Conservation (phyloP, 495 filamentous ascomycete genomes). For the Lasiosphaeria ovina region DNA sequence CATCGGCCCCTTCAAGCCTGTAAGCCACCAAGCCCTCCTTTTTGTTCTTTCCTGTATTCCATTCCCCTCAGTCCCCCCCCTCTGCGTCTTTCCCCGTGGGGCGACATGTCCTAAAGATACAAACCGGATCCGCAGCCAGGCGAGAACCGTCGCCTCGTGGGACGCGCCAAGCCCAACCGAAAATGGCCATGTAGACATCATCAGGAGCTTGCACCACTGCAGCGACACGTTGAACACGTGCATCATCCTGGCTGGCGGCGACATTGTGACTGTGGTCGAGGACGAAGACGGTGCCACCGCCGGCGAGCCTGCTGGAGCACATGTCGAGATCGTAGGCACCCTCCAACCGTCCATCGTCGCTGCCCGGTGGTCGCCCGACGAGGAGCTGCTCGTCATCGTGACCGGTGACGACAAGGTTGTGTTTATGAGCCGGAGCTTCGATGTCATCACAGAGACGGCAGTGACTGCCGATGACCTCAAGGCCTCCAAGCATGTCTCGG, state of each 20-base stretch:
- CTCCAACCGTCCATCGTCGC: slow-evolving; percentile 87
- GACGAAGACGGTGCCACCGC: slow-evolving; percentile 46
- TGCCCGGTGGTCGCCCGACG: slow-evolving; percentile 92
- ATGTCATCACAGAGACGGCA: slow-evolving; percentile 69
- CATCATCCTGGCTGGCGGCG: slow-evolving; percentile 83
- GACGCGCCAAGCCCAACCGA: slow-evolving; percentile 73
- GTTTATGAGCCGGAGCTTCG: slow-evolving; percentile 91
- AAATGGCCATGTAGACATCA: slow-evolving; percentile 64
- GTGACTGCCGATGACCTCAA: slow-evolving; percentile 76
- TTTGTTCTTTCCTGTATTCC: slow-evolving; percentile 6
- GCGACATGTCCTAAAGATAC: slow-evolving; percentile 15
- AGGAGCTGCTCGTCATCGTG: slow-evolving; percentile 79
- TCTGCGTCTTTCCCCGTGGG: slow-evolving; percentile 12
- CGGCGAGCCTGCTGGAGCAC: slow-evolving; percentile 51
- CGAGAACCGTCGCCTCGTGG: slow-evolving; percentile 71
- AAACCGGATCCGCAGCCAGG: slow-evolving; percentile 25
- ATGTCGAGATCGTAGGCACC: slow-evolving; percentile 91
- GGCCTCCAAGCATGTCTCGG: slow-evolving; percentile 90
- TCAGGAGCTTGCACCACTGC: slow-evolving; percentile 80
- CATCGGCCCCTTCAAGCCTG: slow-evolving; percentile 39
- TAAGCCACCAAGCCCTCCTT: slow-evolving; percentile 33
- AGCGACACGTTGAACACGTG: slow-evolving; percentile 72
- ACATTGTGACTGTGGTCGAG: slow-evolving; percentile 82
- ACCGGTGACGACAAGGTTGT: slow-evolving; percentile 77
- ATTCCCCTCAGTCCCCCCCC: neutral